These are phyloP conservation scores for Prasinococcaceae sp. DNA, from an alignment of 139 green algal genomes.

Conservation along the genomic window DNA sequence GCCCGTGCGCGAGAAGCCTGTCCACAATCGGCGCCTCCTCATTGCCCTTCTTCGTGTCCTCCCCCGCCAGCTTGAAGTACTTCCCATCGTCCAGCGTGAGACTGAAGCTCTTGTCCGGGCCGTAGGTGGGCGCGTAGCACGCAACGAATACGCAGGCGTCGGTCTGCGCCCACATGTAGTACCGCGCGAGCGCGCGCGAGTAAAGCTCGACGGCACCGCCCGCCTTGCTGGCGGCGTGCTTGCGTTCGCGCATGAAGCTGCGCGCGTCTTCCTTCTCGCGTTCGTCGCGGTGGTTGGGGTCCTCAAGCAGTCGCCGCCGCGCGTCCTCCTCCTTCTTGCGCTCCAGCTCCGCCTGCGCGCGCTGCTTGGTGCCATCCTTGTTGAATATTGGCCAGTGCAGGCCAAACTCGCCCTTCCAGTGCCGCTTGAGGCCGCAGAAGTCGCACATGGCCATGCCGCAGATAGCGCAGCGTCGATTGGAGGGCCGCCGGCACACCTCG, in stretches of 20 bases:
- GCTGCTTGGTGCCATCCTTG: slow-evolving; percentile 36
- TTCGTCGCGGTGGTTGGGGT: slow-evolving; percentile 37
- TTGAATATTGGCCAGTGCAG: slow-evolving; percentile 71
- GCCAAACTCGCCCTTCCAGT: slow-evolving; percentile 52
- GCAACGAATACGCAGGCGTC: slow-evolving; percentile 35
- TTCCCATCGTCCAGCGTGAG: slow-evolving; percentile 19
- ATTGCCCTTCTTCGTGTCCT: slow-evolving; percentile 36
- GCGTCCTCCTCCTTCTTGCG: slow-evolving; percentile 68
- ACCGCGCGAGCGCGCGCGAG: slow-evolving; percentile 34
- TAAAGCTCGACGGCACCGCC: slow-evolving; percentile 22
- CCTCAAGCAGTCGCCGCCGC: slow-evolving; percentile 19
- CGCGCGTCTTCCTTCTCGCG: slow-evolving; percentile 36
- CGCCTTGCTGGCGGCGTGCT: slow-evolving; percentile 6
- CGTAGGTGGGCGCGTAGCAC: slow-evolving; percentile 44
- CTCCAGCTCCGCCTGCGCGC: slow-evolving; percentile 46
- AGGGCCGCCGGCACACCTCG: slow-evolving; percentile 62
- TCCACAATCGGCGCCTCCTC: slow-evolving; percentile 42
- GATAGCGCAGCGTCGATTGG: slow-evolving; percentile 56
- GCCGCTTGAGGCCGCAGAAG: slow-evolving; percentile 62
- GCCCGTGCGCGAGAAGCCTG: slow-evolving; percentile 16
- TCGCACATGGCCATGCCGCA: slow-evolving; percentile 57
- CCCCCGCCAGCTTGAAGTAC: slow-evolving; percentile 15
- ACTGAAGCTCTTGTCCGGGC: slow-evolving; percentile 32
- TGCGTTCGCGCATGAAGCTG: slow-evolving; percentile 37
- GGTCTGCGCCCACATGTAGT: slow-evolving; percentile 71